Base-by-base conservation (phyloP, 768 basidiomycete genomes). In the Mycena alexandri region DNA sequence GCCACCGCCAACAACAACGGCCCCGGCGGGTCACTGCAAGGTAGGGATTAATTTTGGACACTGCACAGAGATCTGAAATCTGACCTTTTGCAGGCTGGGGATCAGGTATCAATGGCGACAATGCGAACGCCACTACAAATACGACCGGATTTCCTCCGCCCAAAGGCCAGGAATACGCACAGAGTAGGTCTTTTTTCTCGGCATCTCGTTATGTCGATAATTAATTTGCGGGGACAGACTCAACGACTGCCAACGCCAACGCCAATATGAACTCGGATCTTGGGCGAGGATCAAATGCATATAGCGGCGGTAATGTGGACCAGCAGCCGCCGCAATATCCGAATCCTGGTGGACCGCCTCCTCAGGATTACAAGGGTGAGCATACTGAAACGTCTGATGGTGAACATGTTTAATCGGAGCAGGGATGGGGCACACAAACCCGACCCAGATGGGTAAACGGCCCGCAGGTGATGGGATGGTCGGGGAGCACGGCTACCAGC, bases 51-150 rank as follows among this genome's bases (percentile, higher is more conserved):
- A 51, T 29, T 54, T 19, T 21, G 42, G 17, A 16, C 36, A 13
- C 9, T 6, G 8, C 19, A 17, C 22, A 16, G 14, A 34, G 29
- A 29, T 29, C 6, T 29, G 29, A 29, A 36, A 42, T 51, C 52
- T 64, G 25, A 58, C 56, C 29, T 22, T 43, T 2, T 25, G 12
- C 36, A 70, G 69, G 69, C 14, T 70, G 69, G 69, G 69, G 69
- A 25, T 46, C 60, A 3, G 69, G 69, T 17, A 70, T 70, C 44
- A 70, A 70, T 51, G 69, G 69, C 1, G 69, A 21, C 5, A 62
- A 70, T n/a, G 16, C 69, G 24, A 46, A 70, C 38, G 69, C 65
- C 14, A 63, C 65, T 1, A 55, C 55, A 13, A 66, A 70, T 33
- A 34, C 33, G 55, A 51, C 64, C 3, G 69, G 69, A 0, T 70